Evolutionary conservation across 2,329 filamentous ascomycete genomes (phyloP), one percentile per base, ranked within the genome.

Genomic region (Setomelanomma holmii): DNA sequence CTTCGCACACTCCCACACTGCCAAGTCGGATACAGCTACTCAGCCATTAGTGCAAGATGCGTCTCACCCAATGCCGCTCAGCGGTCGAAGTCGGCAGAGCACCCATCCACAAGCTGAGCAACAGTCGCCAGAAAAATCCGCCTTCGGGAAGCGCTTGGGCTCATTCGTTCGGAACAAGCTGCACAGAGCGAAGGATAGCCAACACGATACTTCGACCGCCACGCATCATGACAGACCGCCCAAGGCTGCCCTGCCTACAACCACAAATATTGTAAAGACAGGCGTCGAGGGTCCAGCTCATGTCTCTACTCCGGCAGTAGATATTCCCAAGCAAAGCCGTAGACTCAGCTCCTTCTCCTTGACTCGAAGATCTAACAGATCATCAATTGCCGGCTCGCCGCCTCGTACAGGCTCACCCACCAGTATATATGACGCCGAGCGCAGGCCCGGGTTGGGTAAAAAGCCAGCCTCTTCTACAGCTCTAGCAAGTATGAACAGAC

Each of bases 341-440:
- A 60, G 74, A 30, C 55, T 74, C 19, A 74, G 69, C 49, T 69
- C 75, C 3, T 75, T 76, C 41, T 75, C 75, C 1, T 63, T 75
- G 1, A 73, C 75, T 3, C 66, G 69, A 17, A 72, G 66, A 38
- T 73, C 76, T 1, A 72, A 75, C 35, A 66, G 64, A 23, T 72
- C 69, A 1, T 76, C 75, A 6, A 68, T 68, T 10, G 68, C 69
- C 20, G 69, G 71, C 51, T 73, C 73, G 2, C 75, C 76, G 7
- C 70, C 73, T 27, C 45, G 53, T 14, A 71, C 72, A 10, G 67
- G 73, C 14, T 77, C 74, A 5, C 71, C 74, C 17, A 61, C 63
- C 27, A 73, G 68, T 53, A 76, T 61, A 6, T 42, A 58, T 5
- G 47, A 44, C 4, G 24, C 52, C n/a, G 59, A 60, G 6, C 51